Evolutionary conservation across 441 rosid genomes (phyloP).

Genomic region (Bocquillonia castaneifolia): DNA sequence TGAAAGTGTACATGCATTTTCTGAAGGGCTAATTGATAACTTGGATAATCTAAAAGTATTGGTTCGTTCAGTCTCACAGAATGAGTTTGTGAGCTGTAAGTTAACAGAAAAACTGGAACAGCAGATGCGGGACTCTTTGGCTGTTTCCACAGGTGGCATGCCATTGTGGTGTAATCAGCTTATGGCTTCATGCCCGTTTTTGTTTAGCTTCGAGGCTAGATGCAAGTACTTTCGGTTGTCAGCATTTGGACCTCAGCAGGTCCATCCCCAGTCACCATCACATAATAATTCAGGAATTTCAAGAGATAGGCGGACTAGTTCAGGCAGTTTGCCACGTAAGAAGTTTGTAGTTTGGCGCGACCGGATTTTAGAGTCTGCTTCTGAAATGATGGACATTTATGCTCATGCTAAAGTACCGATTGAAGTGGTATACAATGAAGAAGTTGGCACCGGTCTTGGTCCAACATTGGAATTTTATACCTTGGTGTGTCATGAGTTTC

Average conservation of each 20-base stretch:
- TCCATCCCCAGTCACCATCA: slow-evolving; percentile 36
- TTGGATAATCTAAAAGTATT: slow-evolving; percentile 60
- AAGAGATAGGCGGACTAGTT: slow-evolving; percentile 47
- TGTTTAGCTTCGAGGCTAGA: slow-evolving; percentile 84
- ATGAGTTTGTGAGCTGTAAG: slow-evolving; percentile 74
- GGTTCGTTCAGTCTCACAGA: slow-evolving; percentile 48
- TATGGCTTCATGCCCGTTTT: slow-evolving; percentile 77
- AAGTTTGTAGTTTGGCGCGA: slow-evolving; percentile 76
- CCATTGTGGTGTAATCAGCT: slow-evolving; percentile 91
- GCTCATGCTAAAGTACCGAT: slow-evolving; percentile 54
- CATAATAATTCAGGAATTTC: slow-evolving; percentile 42
- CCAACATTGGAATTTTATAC: slow-evolving; percentile 97
- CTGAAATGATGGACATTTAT: slow-evolving; percentile 76
- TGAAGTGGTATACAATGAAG: slow-evolving; percentile 89
- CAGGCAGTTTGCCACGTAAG: slow-evolving; percentile 54
- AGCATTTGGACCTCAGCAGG: slow-evolving; percentile 64
- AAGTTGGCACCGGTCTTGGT: slow-evolving; percentile 98
- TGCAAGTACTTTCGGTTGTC: slow-evolving; percentile 73
- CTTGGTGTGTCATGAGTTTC: slow-evolving; percentile 86
- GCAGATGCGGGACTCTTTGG: slow-evolving; percentile 79
- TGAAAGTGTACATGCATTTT: slow-evolving; percentile 60
- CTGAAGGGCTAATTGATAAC: slow-evolving; percentile 55
- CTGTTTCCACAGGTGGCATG: slow-evolving; percentile 64
- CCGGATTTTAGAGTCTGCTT: slow-evolving; percentile 71
- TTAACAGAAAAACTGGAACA: slow-evolving; percentile 94